A percentile compares a stretch with the other conserved stretches of the same genome.
phyloP scores from a whole-genome alignment of 2,329 filamentous ascomycete genomes.

The Aspergillus nomiae region DNA sequence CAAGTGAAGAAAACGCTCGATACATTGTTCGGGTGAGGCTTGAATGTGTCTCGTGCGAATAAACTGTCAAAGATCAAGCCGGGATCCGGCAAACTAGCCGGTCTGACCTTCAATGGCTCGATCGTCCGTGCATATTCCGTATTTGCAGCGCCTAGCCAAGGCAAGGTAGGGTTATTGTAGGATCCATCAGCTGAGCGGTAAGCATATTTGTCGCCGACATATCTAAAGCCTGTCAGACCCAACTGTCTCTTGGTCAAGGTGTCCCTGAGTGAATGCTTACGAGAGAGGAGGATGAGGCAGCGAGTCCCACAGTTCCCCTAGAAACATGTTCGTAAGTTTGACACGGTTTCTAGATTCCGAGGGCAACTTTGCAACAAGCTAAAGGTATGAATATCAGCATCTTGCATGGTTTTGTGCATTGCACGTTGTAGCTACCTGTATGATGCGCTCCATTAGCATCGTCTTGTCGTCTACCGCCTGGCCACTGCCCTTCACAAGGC shows the following conservation, averaged over 20 bases:
- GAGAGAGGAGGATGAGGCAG: constrained; percentile 72
- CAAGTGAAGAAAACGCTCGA: constrained; percentile 73
- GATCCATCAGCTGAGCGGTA: constrained; percentile 73
- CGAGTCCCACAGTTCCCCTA: constrained; percentile 70
- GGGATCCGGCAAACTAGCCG: constrained; percentile 63
- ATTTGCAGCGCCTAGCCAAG: constrained; percentile 67
- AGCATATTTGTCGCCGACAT: constrained; percentile 56
- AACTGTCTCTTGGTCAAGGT: not conserved
- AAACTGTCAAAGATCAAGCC: constrained; percentile 50
- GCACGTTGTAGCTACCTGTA: constrained; percentile 48
- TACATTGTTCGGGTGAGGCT: constrained; percentile 67
- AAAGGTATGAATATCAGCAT: not conserved
- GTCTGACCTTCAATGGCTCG: constrained; percentile 59
- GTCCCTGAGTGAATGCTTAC: constrained; percentile 40
- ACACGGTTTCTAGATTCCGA: constrained; percentile 62
- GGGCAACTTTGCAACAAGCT: constrained; percentile 67
- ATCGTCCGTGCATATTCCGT: constrained; percentile 68
- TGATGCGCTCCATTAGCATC: constrained; percentile 74
- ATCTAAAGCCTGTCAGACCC: constrained; percentile 28
- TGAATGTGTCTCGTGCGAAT: constrained; percentile 46
- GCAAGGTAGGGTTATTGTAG: constrained; percentile 69
- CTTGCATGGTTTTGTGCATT: not conserved
- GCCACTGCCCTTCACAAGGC: constrained; percentile 38
- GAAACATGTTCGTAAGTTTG: constrained; percentile 66
- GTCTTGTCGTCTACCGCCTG: constrained; percentile 72